Conservation (phyloP, 75 land plant genomes). For the Sequoia sempervirens region DNA sequence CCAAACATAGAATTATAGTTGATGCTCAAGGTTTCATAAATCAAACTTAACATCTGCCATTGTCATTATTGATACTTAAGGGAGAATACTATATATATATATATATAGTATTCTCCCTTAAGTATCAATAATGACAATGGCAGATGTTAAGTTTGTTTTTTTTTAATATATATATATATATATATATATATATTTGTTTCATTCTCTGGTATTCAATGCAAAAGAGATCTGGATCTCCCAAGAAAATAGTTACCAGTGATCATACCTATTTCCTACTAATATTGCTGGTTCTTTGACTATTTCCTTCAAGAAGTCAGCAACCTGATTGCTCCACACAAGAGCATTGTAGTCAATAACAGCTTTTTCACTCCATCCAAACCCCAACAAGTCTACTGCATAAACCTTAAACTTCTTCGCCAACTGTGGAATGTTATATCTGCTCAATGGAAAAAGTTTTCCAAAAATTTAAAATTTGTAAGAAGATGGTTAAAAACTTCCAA, state of each 20-base stretch:
- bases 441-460: not conserved
- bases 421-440: slow-evolving; percentile 93
- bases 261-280: slow-evolving; percentile 88
- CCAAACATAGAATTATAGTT: not conserved
- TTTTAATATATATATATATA: too few relatives aligned
- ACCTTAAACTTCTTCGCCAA: slow-evolving; percentile 84
- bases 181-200: not conserved
- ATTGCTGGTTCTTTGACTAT: slow-evolving; percentile 83
- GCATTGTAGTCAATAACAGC: slow-evolving; percentile 85
- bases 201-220: not conserved
- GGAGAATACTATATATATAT: not conserved
- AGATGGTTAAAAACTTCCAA: not conserved
- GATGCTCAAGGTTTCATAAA: not conserved
- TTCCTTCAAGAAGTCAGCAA: slow-evolving; percentile 79
- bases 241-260: not conserved
- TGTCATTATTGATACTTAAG: not conserved
- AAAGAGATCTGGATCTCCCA: not conserved
- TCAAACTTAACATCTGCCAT: not conserved
- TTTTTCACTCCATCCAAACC: slow-evolving; percentile 99
- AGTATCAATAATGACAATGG: too few relatives aligned
- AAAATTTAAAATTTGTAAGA: not conserved
- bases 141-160: too few relatives aligned
- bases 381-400: slow-evolving; percentile 91
- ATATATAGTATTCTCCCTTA: too few relatives aligned
- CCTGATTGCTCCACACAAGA: slow-evolving; percentile 85